phyloP scores from a whole-genome alignment of 441 rosid species.

The Erodium texanum region DNA sequence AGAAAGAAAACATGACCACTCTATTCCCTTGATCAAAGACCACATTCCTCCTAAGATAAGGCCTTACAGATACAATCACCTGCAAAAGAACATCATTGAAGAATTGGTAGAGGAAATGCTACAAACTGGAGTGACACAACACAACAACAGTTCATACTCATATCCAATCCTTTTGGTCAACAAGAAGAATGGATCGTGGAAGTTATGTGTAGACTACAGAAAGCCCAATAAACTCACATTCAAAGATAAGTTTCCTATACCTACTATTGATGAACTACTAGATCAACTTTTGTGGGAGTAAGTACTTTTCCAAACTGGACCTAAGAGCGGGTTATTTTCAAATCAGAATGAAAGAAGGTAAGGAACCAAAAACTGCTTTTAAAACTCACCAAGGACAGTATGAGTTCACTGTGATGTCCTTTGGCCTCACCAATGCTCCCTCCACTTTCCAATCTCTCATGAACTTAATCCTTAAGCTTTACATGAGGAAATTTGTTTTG shows the following conservation, averaged over 20 bases:
- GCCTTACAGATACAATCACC: neutral
- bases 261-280: neutral
- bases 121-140: neutral
- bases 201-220: neutral
- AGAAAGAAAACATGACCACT: neutral
- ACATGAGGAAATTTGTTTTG: neutral
- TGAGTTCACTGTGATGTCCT: neutral
- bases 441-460: neutral
- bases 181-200: neutral
- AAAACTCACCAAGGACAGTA: neutral
- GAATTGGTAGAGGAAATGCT: neutral
- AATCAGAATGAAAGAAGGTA: neutral
- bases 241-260: neutral
- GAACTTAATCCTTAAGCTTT: neutral
- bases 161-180: neutral
- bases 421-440: slow-evolving; percentile 11
- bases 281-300: neutral
- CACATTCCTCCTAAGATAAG: neutral
- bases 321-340: neutral
- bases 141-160: neutral
- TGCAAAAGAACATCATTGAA: neutral
- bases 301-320: neutral
- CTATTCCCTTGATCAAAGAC: neutral
- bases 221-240: neutral
- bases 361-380: neutral